phyloP scores from a whole-genome alignment of 257 asterid genomes.

The Nicotiana obtusifolia region DNA sequence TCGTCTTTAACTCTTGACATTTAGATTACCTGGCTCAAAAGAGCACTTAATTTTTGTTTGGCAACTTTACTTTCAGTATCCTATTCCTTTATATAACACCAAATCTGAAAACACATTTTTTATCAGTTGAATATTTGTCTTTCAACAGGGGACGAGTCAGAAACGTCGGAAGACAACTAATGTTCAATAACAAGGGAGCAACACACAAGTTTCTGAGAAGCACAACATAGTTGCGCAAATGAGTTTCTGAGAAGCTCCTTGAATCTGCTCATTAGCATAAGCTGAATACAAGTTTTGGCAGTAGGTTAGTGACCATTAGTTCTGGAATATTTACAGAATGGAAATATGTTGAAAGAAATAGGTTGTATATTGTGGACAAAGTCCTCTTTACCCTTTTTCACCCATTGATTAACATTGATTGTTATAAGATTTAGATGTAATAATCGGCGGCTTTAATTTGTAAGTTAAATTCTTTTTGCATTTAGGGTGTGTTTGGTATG shows the following conservation, averaged over 20 bases:
- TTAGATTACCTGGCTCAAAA: no score
- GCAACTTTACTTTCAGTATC: not conserved
- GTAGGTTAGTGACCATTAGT: not conserved
- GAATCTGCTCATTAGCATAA: not conserved
- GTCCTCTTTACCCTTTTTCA: not conserved
- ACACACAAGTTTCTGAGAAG: not conserved
- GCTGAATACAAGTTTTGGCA: not conserved
- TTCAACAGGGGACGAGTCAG: conserved; percentile 63
- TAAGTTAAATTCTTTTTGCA: not conserved
- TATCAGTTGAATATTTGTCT: not conserved
- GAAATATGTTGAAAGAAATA: not conserved
- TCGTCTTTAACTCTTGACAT: no score
- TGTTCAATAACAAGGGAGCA: no score
- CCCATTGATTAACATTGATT: not conserved
- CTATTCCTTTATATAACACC: not conserved
- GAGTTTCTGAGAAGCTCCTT: no score
- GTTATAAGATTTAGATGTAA: conserved; percentile 1
- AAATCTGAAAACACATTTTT: not conserved
- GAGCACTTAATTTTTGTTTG: no score
- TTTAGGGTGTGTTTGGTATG: not conserved
- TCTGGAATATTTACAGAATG: not conserved
- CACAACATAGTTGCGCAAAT: not conserved
- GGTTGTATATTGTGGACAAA: not conserved
- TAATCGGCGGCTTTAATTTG: not conserved
- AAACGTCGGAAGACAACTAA: conserved; percentile 41